Evolutionary conservation across 345 rosid species (phyloP), one percentile per base, ranked within the genome.

Genomic region (Citrus sinensis): DNA sequence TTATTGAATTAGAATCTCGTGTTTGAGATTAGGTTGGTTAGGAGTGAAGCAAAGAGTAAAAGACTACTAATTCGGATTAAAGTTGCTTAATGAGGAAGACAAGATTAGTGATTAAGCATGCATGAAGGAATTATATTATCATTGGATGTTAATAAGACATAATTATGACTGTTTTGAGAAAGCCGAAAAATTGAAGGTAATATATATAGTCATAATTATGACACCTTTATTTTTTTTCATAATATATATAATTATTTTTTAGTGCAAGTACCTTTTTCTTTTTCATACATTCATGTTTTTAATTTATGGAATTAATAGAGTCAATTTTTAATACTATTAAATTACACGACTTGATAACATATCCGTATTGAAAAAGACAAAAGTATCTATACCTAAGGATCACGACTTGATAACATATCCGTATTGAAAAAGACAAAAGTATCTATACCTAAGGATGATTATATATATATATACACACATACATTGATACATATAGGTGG

Each of bases 41-140:
- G 46, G 29, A 49, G 56, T 32, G 49, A 59, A 74, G 69, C n/a
- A 37, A 55, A 75, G 70, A 63, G 24, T 40, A 34, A 46, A 11
- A 11, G 51, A 46, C 17, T 54, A 62, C 5, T 30, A 29, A 56
- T 9, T 17, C 11, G 22, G 40, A 8, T 20, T 58, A 34, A 80
- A 51, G 74, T 68, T 29, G 79, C 55, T 79, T 27, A 49, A 46
- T n/a, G 29, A 69, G 46, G 4, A 80, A 67, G 71, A 74, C 76
- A 77, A 54, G 78, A 5, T 19, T 14, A 19, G 69, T 79, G 46
- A 73, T 75, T 74, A 77, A 79, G 46, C 34, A 70, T 64, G 78
- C 58, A 76, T 79, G 68, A 55, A 70, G 76, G 65, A 25, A 20
- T 79, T 66, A 58, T 73, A 78, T 66, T 37, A 76, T 78, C 54